These are phyloP conservation scores for Helotiales sp. DNA, from an alignment of 2,329 filamentous ascomycete genomes.

Conservation along the genomic window DNA sequence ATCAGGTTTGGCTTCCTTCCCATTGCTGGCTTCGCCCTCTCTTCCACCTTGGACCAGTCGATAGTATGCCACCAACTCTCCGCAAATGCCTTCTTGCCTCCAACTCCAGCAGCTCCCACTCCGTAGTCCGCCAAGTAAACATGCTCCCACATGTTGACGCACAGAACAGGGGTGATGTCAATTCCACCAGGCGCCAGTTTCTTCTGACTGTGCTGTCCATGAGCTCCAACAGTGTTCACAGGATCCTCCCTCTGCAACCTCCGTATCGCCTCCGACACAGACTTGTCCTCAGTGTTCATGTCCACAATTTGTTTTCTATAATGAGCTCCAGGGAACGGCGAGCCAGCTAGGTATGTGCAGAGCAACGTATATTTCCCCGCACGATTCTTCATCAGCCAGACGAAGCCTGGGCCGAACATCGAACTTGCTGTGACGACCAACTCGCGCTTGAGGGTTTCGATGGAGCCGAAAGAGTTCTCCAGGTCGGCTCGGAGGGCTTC, in stretches of 20 bases:
- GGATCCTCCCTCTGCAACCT: constrained; percentile 39
- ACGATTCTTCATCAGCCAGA: constrained; percentile 79
- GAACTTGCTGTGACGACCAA: constrained; percentile 79
- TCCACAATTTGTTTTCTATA: constrained; percentile 71
- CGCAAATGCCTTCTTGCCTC: constrained; percentile 77
- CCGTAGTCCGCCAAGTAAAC: constrained; percentile 85
- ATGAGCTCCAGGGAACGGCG: constrained; percentile 84
- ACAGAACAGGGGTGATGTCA: constrained; percentile 77
- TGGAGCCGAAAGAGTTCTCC: constrained; percentile 74
- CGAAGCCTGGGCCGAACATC: constrained; percentile 97
- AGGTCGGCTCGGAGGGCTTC: constrained; percentile 62
- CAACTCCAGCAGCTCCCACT: constrained; percentile 58
- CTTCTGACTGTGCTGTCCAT: constrained; percentile 37
- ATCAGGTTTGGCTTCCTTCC: not conserved
- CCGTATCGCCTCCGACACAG: constrained; percentile 48
- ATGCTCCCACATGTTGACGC: constrained; percentile 97
- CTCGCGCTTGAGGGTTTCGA: constrained; percentile 80
- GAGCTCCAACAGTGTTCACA: constrained; percentile 44
- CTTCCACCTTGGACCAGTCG: constrained; percentile 78
- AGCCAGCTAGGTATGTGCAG: constrained; percentile 88
- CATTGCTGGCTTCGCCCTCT: constrained; percentile 24
- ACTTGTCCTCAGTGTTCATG: constrained; percentile 65
- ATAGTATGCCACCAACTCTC: constrained; percentile 86
- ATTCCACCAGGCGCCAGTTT: constrained; percentile 67
- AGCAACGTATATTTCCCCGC: constrained; percentile 67